Percentiles rank a stretch among this genome's conserved stretches.
Conservation (phyloP, 1,284 basidiomycete species). For the Crucibulum parvulum region DNA sequence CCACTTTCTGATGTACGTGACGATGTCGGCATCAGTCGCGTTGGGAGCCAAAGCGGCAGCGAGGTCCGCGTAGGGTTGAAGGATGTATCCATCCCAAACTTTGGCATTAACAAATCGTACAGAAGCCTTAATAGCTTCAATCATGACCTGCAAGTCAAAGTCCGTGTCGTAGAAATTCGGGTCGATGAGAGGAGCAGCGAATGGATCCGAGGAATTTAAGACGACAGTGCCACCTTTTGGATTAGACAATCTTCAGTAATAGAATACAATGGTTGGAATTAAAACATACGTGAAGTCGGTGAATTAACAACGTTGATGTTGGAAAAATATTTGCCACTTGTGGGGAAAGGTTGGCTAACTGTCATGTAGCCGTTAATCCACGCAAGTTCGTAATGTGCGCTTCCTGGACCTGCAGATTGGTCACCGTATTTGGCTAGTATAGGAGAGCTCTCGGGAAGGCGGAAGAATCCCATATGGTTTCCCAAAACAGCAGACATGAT, state of each 20-base stretch:
- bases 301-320: constrained; percentile 26
- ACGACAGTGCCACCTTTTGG: constrained; percentile 31
- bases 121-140: constrained; percentile 26
- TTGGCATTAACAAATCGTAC: constrained; percentile 29
- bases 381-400: background rate
- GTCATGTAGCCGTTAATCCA: background rate
- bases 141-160: constrained; percentile 28
- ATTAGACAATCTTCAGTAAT: background rate
- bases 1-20: constrained; percentile 38
- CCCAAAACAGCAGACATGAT: background rate
- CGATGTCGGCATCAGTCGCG: constrained; percentile 43
- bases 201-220: constrained; percentile 37
- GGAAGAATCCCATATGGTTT: background rate
- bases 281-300: constrained; percentile 33
- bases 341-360: constrained; percentile 8
- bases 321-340: constrained; percentile 32
- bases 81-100: constrained; percentile 34
- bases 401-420: background rate
- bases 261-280: background rate
- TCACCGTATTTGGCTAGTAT: background rate
- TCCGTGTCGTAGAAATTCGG: constrained; percentile 33
- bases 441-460: background rate
- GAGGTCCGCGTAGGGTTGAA: constrained; percentile 29
- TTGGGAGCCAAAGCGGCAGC: constrained; percentile 14
- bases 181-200: constrained; percentile 43